Percentiles rank a stretch among this genome's conserved stretches.
Evolutionary conservation across 768 basidiomycete genomes (phyloP).

Genomic region (Rhodotorula toruloides): DNA sequence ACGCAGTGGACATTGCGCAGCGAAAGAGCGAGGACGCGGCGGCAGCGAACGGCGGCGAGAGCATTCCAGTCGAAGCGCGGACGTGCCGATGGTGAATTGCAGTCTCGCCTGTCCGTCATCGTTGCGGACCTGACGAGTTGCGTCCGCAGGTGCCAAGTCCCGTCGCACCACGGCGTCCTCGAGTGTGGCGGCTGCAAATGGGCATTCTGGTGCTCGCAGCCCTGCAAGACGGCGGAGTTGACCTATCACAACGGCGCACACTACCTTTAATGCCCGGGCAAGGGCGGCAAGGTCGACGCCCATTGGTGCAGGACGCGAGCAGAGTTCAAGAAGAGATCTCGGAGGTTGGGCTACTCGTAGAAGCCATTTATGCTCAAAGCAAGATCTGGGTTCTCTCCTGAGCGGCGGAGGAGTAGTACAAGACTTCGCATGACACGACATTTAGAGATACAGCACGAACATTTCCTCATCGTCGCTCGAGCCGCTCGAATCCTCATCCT

Average conservation of each 20-base stretch:
- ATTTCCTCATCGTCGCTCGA: not conserved
- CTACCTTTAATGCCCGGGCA: no score
- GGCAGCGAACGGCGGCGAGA: not conserved
- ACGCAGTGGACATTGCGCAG: no score
- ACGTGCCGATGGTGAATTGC: slow-evolving; percentile 17
- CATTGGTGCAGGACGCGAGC: no score
- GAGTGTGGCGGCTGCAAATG: slow-evolving; percentile 13
- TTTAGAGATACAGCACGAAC: not conserved
- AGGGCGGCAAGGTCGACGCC: no score
- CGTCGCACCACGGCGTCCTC: not conserved
- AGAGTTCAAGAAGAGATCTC: no score
- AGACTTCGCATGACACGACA: no score
- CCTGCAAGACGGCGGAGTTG: slow-evolving; percentile 23
- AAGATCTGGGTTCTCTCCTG: no score
- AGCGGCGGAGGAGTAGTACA: no score
- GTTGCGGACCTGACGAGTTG: not conserved
- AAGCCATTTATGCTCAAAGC: no score
- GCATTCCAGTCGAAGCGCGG: not conserved
- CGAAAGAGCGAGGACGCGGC: not conserved
- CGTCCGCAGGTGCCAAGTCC: slow-evolving; percentile 16
- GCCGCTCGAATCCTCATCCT: not conserved
- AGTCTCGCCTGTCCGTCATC: not conserved
- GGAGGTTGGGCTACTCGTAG: no score
- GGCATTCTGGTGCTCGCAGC: slow-evolving; percentile 21
- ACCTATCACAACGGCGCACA: no score